phyloP scores from a whole-genome alignment of 1,139 yeast species.

The Zygoascus meyerae region DNA sequence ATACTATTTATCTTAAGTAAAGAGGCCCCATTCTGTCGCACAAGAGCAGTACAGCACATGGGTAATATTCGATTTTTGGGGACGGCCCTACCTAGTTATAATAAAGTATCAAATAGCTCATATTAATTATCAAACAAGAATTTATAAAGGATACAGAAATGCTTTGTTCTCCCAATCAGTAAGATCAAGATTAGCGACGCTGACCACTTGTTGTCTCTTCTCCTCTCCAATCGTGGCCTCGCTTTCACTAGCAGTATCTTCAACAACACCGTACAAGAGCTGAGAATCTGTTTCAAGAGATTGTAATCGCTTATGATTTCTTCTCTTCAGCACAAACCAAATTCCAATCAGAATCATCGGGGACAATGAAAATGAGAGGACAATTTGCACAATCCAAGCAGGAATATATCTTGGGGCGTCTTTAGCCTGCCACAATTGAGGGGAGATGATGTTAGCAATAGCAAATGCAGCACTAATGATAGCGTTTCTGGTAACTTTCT shows the following conservation, averaged over 20 bases:
- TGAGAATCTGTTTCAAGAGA: neutral
- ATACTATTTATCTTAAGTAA: too few species aligned
- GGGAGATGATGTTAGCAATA: conserved; percentile 42
- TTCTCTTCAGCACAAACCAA: conserved; percentile 35
- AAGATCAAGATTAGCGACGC: conserved; percentile 40
- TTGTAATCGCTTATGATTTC: neutral
- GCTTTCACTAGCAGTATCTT: conserved; percentile 27
- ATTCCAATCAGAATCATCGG: conserved; percentile 39
- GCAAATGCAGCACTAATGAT: conserved; percentile 39
- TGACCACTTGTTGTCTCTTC: conserved; percentile 27
- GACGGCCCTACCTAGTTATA: too few species aligned
- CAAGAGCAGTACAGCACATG: too few species aligned
- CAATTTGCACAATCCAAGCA: conserved; percentile 53
- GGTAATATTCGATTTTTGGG: too few species aligned
- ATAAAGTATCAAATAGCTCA: too few species aligned
- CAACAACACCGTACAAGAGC: conserved; percentile 25
- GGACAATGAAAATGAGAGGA: conserved; percentile 41
- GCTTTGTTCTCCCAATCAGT: conserved; percentile 45
- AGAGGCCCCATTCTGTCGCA: too few species aligned
- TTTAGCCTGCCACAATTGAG: conserved; percentile 40
- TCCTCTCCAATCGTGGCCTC: neutral
- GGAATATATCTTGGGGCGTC: conserved; percentile 42
- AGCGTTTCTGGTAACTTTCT: conserved; percentile 38
- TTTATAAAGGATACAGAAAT: conserved; percentile 41
- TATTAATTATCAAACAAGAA: neutral